Evolutionary conservation across 2,329 filamentous ascomycete genomes (phyloP), one percentile per base, ranked within the genome.

Genomic region (Trichoderma koningiopsis): DNA sequence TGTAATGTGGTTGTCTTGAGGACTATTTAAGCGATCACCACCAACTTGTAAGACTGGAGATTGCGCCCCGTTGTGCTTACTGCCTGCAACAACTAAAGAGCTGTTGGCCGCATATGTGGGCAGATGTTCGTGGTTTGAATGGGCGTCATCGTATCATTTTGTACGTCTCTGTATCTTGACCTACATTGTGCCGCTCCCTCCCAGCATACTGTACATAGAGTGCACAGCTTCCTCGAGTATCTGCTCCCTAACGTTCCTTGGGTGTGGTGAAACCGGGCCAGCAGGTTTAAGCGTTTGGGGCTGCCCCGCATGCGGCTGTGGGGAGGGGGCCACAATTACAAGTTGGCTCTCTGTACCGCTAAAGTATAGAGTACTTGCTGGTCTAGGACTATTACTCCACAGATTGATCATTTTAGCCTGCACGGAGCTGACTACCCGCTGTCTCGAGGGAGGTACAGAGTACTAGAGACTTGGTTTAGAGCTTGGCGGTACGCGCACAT

Each of bases 261-360:
- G 55, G 40, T 33, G 29, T 35, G 55, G 55, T 57, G 55, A 33
- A 35, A 57, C 16, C 55, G 7, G 22, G 31, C 49, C 49, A 43
- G 35, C 62, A 31, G 43, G 31, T 57, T 62, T 43, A 47, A 37
- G 58, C 49, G 52, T 63, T 61, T 43, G 40, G 66, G 59, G 59
- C 52, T 68, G 59, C 66, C 59, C 66, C 66, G 66, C 66, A 68
- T 68, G 66, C 37, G 52, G 66, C 47, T 56, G 49, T 43, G 40
- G 40, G 40, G 40, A 43, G 65, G 33, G 53, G 24, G 24, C 63
- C 53, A 57, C 63, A 27, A 49, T 58, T 22, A 33, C 33, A 33
- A 1, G 8, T 33, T 11, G 2, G 52, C 29, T 49, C 55, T 47
- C 27, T n/a, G 55, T 60, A 67, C 55, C 27, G 11, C 57, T 27